phyloP scores from a whole-genome alignment of 2,329 filamentous ascomycete species.

The Lecanicillium sp. region DNA sequence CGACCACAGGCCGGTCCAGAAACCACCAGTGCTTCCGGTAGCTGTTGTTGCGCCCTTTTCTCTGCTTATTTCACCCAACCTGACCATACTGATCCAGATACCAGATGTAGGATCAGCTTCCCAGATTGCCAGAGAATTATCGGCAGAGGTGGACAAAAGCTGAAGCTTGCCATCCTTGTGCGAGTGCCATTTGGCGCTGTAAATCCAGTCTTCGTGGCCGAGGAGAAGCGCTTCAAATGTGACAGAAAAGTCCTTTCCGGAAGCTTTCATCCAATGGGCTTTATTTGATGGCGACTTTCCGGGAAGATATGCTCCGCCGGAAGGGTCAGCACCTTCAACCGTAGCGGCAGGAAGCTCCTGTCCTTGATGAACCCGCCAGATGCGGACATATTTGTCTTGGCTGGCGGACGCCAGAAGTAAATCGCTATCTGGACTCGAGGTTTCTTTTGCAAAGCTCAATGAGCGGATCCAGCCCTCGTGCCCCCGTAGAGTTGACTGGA shows the following conservation, averaged over 20 bases:
- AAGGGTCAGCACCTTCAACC: constrained; percentile 45
- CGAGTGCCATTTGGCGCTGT: constrained; percentile 70
- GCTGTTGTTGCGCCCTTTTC: constrained; percentile 95
- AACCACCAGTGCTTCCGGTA: constrained; percentile 89
- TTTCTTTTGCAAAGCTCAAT: constrained; percentile 66
- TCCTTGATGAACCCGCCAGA: constrained; percentile 79
- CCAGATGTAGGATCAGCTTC: constrained; percentile 75
- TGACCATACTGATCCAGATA: constrained; percentile 79
- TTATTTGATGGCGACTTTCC: constrained; percentile 82
- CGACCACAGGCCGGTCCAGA: constrained; percentile 93
- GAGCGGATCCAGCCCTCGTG: constrained; percentile 95
- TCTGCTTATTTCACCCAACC: constrained; percentile 86
- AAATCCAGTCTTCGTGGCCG: constrained; percentile 98
- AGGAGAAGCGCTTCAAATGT: constrained; percentile 91
- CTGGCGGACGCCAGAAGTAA: constrained; percentile 84
- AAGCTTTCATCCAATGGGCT: constrained; percentile 63
- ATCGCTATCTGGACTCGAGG: constrained; percentile 46
- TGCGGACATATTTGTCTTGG: constrained; percentile 92
- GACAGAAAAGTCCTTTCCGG: constrained; percentile 59
- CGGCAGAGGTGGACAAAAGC: constrained; percentile 83
- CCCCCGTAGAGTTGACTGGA: constrained; percentile 71
- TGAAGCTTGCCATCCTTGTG: constrained; percentile 47
- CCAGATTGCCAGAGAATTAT: constrained; percentile 93
- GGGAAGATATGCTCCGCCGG: constrained; percentile 48
- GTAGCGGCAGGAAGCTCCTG: constrained; percentile 52